Conservation (phyloP, 169 alveolate genomes). For the Eimeria praecox region DNA sequence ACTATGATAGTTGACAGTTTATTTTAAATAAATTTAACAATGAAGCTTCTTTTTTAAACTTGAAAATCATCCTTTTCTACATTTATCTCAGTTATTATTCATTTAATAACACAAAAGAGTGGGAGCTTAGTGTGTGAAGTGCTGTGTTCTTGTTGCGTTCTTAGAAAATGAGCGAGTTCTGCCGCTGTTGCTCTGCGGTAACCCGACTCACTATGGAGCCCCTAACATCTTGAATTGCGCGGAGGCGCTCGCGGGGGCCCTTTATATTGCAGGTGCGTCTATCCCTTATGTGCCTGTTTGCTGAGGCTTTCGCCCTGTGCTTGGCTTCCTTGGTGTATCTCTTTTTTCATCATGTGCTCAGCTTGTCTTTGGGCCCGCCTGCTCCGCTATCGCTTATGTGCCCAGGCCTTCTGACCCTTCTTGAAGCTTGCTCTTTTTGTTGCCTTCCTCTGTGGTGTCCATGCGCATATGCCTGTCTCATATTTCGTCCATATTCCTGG, state of each 20-base stretch:
- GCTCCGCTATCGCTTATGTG: background rate
- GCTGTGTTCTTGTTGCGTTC: slow-evolving; percentile 89
- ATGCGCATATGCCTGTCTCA: background rate
- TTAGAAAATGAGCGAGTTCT: slow-evolving; percentile 85
- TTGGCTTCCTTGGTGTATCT: background rate
- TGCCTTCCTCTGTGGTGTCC: background rate
- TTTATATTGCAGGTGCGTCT: slow-evolving; percentile 90
- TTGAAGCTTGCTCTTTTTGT: too few species aligned
- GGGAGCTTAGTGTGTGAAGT: slow-evolving; percentile 12
- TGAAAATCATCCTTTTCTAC: too few species aligned
- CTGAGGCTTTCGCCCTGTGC: too few species aligned
- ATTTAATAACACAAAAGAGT: too few species aligned
- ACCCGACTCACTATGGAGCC: slow-evolving; percentile 97
- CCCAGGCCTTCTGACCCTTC: too few species aligned
- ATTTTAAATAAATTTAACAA: too few species aligned
- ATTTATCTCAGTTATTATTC: too few species aligned
- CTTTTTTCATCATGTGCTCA: background rate
- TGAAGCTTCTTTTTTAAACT: too few species aligned
- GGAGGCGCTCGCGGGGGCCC: slow-evolving; percentile 97
- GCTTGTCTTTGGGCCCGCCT: background rate
- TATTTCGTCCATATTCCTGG: background rate
- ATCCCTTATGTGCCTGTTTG: too few species aligned
- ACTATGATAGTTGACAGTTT: too few species aligned
- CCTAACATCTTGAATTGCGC: slow-evolving; percentile 97
- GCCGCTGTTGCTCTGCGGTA: slow-evolving; percentile 90